Evolutionary conservation across 129 eudicot species (phyloP), one percentile per base, ranked within the genome.

Genomic region (Mikania micrantha): DNA sequence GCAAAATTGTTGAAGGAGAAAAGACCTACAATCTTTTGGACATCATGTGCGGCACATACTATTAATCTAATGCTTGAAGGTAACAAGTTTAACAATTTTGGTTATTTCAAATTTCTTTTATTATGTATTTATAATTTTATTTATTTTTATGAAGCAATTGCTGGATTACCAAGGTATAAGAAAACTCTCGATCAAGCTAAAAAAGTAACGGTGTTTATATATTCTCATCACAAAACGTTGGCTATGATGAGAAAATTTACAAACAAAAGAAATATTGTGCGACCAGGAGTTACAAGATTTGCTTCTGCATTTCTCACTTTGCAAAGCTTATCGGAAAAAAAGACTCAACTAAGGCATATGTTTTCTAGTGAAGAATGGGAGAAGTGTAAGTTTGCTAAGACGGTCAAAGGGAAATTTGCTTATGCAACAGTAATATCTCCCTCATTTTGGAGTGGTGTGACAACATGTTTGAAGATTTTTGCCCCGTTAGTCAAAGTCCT

Each of bases 231-330:
- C 8, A 53, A 64, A 16, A 74, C 73, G 0, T 65, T 64, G 48
- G 59, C 67, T 1, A 0, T 75, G 39, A 57, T 75, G 62, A 56
- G 74, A 9, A 49, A 57, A 2, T 75, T 54, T 39, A 75, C 79
- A 0, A 75, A 76, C 9, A 41, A 67, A 49, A 54, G 61, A 13
- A 66, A 76, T 20, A 68, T 59, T 13, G 75, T 67, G 11, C 49
- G 71, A 47, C 72, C 66, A 5, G 60, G 66, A 22, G 64, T 67
- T 9, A 69, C 81, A 16, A 69, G 49, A 68, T 52, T 53, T 69
- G 64, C 52, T 21, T 69, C 52, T 9, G 2, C 56, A 8, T 75
- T 59, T 48, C 64, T 67, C 20, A 75, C 70, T 44, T 58, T 67
- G 20, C 57, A 75, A 68, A 60, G 32, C 4, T 28, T 28, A 4